These are phyloP conservation scores for Globisporangium abappressorium DNA, from an alignment of 352 stramenopile genomes.

Conservation along the genomic window DNA sequence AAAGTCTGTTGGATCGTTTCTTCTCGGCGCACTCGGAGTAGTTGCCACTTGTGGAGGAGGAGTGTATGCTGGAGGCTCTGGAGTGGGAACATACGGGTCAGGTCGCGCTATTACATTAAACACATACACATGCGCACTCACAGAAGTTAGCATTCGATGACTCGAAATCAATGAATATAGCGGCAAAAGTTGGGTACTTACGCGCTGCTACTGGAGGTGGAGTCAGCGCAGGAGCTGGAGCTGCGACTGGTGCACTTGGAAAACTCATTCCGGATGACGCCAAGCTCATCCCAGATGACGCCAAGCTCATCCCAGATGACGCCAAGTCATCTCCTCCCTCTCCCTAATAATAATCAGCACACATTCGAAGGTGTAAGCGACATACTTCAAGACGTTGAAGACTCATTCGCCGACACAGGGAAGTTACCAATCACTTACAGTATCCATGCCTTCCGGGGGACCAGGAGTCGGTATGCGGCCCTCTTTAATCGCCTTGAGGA, in stretches of 20 bases:
- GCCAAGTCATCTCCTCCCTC: slow-evolving; percentile 15
- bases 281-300: slow-evolving; percentile 10
- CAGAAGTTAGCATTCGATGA: not conserved
- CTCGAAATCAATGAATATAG: not conserved
- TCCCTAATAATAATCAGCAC: not conserved
- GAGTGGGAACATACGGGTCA: slow-evolving; percentile 7
- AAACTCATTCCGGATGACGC: slow-evolving; percentile 11
- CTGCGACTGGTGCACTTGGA: slow-evolving; percentile 7
- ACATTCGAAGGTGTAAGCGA: not conserved
- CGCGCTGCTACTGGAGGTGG: not conserved
- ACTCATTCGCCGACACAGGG: not conserved
- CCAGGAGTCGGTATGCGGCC: slow-evolving; percentile 80
- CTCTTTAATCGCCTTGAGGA: slow-evolving; percentile 95
- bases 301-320: slow-evolving; percentile 10
- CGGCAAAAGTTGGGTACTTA: not conserved
- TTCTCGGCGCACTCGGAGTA: slow-evolving; percentile 13
- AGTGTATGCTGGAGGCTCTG: slow-evolving; percentile 12
- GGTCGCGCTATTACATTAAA: not conserved
- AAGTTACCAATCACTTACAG: slow-evolving; percentile 21
- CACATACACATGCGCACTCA: not conserved
- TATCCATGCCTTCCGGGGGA: slow-evolving; percentile 50
- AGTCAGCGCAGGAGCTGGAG: not conserved
- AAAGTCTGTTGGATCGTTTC: slow-evolving; percentile 26
- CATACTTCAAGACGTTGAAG: not conserved
- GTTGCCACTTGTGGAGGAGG: slow-evolving; percentile 6